These are phyloP conservation scores for Gossypium laxum DNA, from an alignment of 441 rosid species.

Conservation along the genomic window DNA sequence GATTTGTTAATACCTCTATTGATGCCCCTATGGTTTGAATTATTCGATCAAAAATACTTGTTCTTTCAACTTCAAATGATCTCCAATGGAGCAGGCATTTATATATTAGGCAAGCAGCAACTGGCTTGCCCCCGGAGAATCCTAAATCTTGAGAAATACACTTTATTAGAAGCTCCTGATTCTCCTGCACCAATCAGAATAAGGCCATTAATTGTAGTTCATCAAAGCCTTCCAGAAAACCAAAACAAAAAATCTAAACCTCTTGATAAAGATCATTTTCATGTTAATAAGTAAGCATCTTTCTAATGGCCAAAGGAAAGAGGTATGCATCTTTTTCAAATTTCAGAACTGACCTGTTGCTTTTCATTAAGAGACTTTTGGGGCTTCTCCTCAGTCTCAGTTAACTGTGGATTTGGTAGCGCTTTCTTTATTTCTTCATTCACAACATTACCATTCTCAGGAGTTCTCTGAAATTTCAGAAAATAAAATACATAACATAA, in stretches of 20 bases:
- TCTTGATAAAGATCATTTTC: not conserved
- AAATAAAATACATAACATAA: conserved; percentile 3
- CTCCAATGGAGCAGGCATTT: conserved; percentile 99
- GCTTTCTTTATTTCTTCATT: conserved; percentile 70
- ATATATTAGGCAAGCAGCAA: conserved; percentile 94
- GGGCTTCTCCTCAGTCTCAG: conserved; percentile 95
- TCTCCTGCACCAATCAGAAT: conserved; percentile 55
- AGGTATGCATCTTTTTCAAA: not conserved
- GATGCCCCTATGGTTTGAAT: conserved; percentile 93
- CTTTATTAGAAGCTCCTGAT: conserved; percentile 86
- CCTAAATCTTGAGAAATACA: conserved; percentile 87
- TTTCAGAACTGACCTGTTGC: conserved; percentile 62
- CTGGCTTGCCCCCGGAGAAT: conserved; percentile 80
- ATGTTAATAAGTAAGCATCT: not conserved
- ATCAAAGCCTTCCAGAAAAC: not conserved
- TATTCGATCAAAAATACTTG: conserved; percentile 88
- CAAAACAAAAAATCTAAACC: conserved; percentile 13
- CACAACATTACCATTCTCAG: conserved; percentile 61
- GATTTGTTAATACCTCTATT: conserved; percentile 44
- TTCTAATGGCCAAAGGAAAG: not conserved
- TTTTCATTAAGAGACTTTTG: conserved; percentile 91
- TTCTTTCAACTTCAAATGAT: conserved; percentile 98
- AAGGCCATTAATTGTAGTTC: not conserved
- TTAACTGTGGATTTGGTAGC: conserved; percentile 50
- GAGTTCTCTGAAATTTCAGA: conserved; percentile 57